Percentiles rank a stretch among this genome's conserved stretches.
Conservation (phyloP, 2,329 filamentous ascomycete genomes). For the Trichophyton schoenleinii region DNA sequence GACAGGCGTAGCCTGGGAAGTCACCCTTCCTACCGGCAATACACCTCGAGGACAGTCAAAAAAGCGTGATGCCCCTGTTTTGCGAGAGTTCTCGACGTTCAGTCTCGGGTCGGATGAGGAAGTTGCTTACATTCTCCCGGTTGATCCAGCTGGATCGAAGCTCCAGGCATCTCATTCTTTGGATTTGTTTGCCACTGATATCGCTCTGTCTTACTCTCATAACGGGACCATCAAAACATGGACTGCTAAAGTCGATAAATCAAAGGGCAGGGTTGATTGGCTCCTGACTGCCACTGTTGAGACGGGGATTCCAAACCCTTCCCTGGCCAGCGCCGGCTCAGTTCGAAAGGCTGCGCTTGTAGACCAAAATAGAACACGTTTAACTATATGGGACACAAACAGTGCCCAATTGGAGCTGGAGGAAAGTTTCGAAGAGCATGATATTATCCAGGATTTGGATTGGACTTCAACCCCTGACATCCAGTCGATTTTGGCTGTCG, state of each 20-base stretch:
- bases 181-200: constrained; percentile 73
- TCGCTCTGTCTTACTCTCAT: constrained; percentile 72
- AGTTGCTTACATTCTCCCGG: constrained; percentile 54
- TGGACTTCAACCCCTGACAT: constrained; percentile 87
- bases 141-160: constrained; percentile 70
- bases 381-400: constrained; percentile 86
- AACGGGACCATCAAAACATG: constrained; percentile 67
- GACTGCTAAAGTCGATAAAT: constrained; percentile 61
- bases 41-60: constrained; percentile 23
- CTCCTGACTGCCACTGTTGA: constrained; percentile 69
- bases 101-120: constrained; percentile 46
- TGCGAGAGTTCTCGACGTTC: constrained; percentile 60
- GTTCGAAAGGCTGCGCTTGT: constrained; percentile 79
- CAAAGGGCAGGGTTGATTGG: constrained; percentile 58
- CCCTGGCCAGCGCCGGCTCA: constrained; percentile 71
- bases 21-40: constrained; percentile 44
- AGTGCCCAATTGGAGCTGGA: constrained; percentile 71
- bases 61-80: constrained; percentile 26
- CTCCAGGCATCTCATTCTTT: constrained; percentile 63
- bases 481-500: constrained; percentile 82
- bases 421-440: constrained; percentile 58
- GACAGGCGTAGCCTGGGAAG: constrained; percentile 69
- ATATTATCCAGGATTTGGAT: constrained; percentile 73
- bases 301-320: constrained; percentile 59
- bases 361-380: constrained; percentile 55